phyloP scores from a whole-genome alignment of 345 rosid genomes.

The Populus davidiana region DNA sequence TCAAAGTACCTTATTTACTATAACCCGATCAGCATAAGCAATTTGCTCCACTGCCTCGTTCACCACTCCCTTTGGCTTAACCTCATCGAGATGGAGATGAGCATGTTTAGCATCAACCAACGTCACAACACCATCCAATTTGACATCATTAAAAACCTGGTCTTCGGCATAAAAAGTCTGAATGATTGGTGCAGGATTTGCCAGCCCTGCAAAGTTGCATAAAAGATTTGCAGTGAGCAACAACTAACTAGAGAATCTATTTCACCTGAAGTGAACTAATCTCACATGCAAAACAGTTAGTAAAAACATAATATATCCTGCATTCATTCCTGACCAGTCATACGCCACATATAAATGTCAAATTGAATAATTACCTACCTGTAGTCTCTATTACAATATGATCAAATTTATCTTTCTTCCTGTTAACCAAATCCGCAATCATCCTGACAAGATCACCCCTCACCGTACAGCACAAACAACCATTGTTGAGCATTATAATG shows the following conservation, averaged over 20 bases:
- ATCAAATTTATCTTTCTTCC: conserved; percentile 80
- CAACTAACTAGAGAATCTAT: not conserved
- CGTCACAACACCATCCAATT: conserved; percentile 92
- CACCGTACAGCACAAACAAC: conserved; percentile 95
- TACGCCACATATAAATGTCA: not conserved
- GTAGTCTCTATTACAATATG: conserved; percentile 95
- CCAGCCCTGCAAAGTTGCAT: conserved; percentile 57
- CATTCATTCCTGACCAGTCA: not conserved
- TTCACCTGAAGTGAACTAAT: not conserved
- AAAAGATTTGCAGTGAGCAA: not conserved
- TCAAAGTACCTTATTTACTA: conserved; percentile 70
- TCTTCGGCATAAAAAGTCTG: conserved; percentile 97
- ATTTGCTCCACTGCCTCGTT: conserved; percentile 98
- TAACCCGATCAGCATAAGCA: conserved; percentile 90
- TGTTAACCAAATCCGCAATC: conserved; percentile 74
- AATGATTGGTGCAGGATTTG: conserved; percentile 96
- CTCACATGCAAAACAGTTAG: not conserved
- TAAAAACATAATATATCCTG: not conserved
- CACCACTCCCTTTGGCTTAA: conserved; percentile 84
- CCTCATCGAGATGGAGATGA: conserved; percentile 73
- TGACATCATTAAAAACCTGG: conserved; percentile 71
- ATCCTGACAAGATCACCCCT: conserved; percentile 97
- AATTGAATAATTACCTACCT: conserved; percentile 38
- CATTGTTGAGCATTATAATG: conserved; percentile 91
- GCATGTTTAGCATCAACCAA: conserved; percentile 97